Evolutionary conservation across 306 rosid genomes (phyloP), one percentile per base, ranked within the genome.

Genomic region (Inga laurina): DNA sequence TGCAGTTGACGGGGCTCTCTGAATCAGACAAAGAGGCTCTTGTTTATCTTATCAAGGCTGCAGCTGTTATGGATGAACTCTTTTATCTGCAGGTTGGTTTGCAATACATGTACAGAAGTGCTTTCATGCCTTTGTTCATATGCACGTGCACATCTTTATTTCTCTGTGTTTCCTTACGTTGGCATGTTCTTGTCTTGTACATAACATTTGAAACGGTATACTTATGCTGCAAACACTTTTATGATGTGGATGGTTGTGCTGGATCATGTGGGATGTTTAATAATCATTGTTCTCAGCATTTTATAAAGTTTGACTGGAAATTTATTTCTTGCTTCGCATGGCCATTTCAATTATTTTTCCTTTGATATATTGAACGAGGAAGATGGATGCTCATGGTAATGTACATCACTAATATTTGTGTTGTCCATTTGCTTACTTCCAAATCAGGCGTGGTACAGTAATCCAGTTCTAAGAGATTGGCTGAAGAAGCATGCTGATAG

Each of bases 381-480:
- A 62, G 78, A 77, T 57, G 18, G 66, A 64, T 74, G 67, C 67
- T 71, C 41, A 51, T 32, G 57, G 79, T 67, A 48, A 52, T 66
- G 76, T 84, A 64, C 39, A 19, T 67, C 80, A 72, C 85, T 88
- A 8, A 90, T 52, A n/a, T 59, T 67, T 81, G 4, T 65, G 65
- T 61, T 81, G 8, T 57, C 44, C 82, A 10, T 82, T 76, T 80
- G 51, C 46, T 46, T 76, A 32, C 52, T 79, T 82, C 79, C 48
- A 52, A 70, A 74, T 59, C 91, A 96, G 99, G 87, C 90, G 62
- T 93, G 98, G 97, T 84, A 86, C 88, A 88, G 97, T 80, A 96
- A 93, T 86, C 97, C 97, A 32, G 88, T 52, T 89, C 86, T 93
- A 65, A 88, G 93, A 89, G 97, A 92, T 84, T 96, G 99, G 98